A percentile compares a stretch with the other conserved stretches of the same genome.
These are phyloP conservation scores for Citrus cavaleriei DNA, from an alignment of 345 rosid species.

Conservation along the genomic window DNA sequence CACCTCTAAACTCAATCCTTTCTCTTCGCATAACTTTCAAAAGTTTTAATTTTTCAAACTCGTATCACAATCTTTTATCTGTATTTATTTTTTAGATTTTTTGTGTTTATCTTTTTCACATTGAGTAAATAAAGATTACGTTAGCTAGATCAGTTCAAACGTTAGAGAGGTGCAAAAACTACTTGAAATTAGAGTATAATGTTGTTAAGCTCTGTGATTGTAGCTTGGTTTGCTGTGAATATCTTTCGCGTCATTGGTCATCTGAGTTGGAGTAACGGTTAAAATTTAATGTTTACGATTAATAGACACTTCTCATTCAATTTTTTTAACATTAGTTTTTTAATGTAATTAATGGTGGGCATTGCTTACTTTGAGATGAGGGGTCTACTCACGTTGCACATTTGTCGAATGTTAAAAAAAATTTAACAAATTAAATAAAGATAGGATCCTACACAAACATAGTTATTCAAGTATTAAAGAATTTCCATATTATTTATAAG, in stretches of 20 bases:
- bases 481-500: no score
- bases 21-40: neutral
- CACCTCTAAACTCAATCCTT: no score
- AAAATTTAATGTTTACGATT: no score
- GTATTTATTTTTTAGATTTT: neutral
- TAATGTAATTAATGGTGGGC: neutral
- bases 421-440: no score
- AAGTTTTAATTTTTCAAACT: neutral
- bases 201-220: neutral
- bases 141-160: neutral
- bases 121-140: neutral
- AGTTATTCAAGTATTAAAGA: no score
- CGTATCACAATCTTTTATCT: neutral
- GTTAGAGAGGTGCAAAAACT: neutral
- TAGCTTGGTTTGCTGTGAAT: no score
- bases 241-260: no score
- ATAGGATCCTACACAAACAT: no score
- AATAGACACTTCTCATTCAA: no score
- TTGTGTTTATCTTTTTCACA: neutral
- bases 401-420: neutral
- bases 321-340: no score
- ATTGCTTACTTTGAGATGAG: neutral
- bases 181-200: neutral
- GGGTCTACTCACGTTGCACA: neutral
- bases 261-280: no score